A percentile compares a stretch with the other conserved stretches of the same genome.
phyloP scores from a whole-genome alignment of 1,284 basidiomycete species.

The Ustilago esculenta region DNA sequence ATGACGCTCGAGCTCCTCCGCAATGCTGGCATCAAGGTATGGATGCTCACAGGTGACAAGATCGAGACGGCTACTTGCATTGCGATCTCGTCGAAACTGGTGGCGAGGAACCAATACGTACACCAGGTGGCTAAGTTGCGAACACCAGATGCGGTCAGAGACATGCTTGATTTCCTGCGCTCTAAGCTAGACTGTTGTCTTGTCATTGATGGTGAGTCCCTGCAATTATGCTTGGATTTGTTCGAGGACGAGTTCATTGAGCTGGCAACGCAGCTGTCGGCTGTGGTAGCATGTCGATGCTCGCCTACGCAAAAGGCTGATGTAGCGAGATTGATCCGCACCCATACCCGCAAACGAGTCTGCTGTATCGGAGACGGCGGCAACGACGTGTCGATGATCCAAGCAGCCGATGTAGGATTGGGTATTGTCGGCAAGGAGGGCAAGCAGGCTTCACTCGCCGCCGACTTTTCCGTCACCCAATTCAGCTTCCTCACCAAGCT shows the following conservation, averaged over 20 bases:
- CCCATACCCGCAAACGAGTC: conserved; percentile 89
- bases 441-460: conserved; percentile 95
- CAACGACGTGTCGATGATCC: conserved; percentile 96
- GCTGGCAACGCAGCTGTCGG: conserved; percentile 92
- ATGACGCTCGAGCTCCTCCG: conserved; percentile 89
- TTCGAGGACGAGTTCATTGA: conserved; percentile 95
- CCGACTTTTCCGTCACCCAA: conserved; percentile 96
- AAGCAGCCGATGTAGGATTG: conserved; percentile 91
- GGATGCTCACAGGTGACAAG: conserved; percentile 99
- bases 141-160: conserved; percentile 81
- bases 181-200: conserved; percentile 96
- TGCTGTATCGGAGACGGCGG: conserved; percentile 97
- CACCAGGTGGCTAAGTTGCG: conserved; percentile 93
- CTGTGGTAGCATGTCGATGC: conserved; percentile 96
- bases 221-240: conserved; percentile 88
- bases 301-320: conserved; percentile 99
- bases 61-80: conserved; percentile 99
- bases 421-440: conserved; percentile 99
- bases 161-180: conserved; percentile 92
- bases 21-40: conserved; percentile 98
- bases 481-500: conserved; percentile 95
- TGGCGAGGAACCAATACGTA: conserved; percentile 95
- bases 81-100: conserved; percentile 94
- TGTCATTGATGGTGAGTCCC: conserved; percentile 97
- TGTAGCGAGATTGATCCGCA: conserved; percentile 89